A percentile compares a stretch with the other conserved stretches of the same genome.
Conservation (phyloP, 305 asterid genomes). For the Fraxinus ornus region DNA sequence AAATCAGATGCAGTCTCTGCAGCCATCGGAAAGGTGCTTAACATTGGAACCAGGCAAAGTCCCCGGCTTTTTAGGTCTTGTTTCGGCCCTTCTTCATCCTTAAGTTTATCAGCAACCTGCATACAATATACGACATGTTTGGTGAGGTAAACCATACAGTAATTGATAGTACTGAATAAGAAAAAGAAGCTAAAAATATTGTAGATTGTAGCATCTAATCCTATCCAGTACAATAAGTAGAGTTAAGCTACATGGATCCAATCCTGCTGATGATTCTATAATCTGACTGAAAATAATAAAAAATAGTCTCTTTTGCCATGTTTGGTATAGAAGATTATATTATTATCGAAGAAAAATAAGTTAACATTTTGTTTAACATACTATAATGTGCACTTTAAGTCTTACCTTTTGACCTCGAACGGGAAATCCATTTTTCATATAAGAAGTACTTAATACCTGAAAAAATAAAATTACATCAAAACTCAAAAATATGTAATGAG, state of each 20-base stretch:
- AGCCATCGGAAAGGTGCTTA: constrained; percentile 74
- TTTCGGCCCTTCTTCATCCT: constrained; percentile 39
- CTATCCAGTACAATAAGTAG: not conserved
- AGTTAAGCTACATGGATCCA: not conserved
- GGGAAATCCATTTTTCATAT: constrained; percentile 41
- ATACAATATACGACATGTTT: not conserved
- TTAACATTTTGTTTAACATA: not conserved
- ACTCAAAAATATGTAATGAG: not conserved
- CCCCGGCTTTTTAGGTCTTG: constrained; percentile 64
- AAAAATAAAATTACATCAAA: not conserved
- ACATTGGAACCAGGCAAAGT: constrained; percentile 75
- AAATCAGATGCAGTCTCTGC: constrained; percentile 62
- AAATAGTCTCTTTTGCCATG: not conserved
- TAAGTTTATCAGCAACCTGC: constrained; percentile 37
- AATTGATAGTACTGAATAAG: not conserved
- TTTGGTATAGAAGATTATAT: not conserved
- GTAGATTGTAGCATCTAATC: not conserved
- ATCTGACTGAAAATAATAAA: not conserved
- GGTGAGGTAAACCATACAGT: not conserved
- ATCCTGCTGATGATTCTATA: not conserved
- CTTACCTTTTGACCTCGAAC: constrained; percentile 45
- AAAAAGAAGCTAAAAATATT: no score
- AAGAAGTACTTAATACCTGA: constrained; percentile 55
- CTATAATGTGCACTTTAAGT: not conserved
- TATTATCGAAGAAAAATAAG: not conserved